phyloP scores from a whole-genome alignment of 495 filamentous ascomycete species.

The Tuber indicum region DNA sequence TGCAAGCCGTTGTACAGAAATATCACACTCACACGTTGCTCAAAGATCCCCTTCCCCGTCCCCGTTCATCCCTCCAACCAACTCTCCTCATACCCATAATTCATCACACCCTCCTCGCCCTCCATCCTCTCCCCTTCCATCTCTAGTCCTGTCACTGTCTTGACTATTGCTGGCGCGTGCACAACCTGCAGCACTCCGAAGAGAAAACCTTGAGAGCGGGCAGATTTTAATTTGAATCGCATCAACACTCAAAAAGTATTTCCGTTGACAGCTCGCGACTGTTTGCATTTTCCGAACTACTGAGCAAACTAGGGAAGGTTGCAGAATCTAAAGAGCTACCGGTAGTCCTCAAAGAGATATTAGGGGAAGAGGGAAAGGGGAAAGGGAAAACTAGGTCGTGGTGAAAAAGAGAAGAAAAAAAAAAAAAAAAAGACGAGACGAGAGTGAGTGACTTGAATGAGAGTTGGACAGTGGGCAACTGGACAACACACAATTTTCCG shows the following conservation, averaged over 20 bases:
- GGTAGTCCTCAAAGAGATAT: slow-evolving; percentile 4
- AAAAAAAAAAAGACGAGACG: slow-evolving; percentile 28
- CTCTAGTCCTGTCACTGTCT: slow-evolving; percentile 31
- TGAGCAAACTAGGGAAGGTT: slow-evolving; percentile 38
- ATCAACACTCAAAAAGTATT: slow-evolving; percentile 36
- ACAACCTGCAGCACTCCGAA: slow-evolving; percentile 41
- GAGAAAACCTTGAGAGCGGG: slow-evolving; percentile 34
- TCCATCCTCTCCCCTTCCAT: slow-evolving; percentile 36
- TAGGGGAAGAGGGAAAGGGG: background rate
- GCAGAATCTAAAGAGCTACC: slow-evolving; percentile 25
- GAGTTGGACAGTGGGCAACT: slow-evolving; percentile 25
- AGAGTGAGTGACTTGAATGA: slow-evolving; percentile 22
- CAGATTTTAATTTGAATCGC: slow-evolving; percentile 39
- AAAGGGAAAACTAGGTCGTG: background rate
- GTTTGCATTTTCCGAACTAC: slow-evolving; percentile 36
- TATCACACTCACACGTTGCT: slow-evolving; percentile 39
- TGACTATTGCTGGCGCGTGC: slow-evolving; percentile 40
- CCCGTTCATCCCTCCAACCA: slow-evolving; percentile 38
- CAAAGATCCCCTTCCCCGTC: slow-evolving; percentile 37
- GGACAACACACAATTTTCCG: slow-evolving; percentile 11
- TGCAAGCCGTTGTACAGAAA: slow-evolving; percentile 39
- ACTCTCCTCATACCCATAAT: slow-evolving; percentile 21
- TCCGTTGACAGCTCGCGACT: slow-evolving; percentile 30
- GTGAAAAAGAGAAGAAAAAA: background rate
- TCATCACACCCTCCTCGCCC: slow-evolving; percentile 23